Base-by-base conservation (phyloP, 768 basidiomycete species). In the Phanerochaete sordida region DNA sequence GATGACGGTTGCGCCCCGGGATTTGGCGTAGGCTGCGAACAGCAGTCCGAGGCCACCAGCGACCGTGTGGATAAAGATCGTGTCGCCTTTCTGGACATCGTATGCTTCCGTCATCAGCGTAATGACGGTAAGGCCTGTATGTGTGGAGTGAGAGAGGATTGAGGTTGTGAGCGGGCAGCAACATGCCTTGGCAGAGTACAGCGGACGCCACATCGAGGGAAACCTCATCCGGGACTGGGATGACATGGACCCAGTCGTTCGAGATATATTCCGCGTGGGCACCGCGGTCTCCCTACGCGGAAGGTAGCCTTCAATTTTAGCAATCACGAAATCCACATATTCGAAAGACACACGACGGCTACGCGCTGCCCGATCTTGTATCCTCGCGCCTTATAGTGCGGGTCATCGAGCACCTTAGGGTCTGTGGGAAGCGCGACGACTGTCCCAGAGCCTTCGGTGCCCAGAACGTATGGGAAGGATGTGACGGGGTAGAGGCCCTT, bases 1-100 rank as follows among this genome's bases (percentile, higher is more conserved):
- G 66, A 99, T 96, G 26, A 98, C 91, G 11, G 84, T 88, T 0
- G 91, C 95, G 5, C 96, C 96, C n/a, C 84, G 77, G 45, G 78
- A 76, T 69, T 84, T 87, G 37, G 85, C 84, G 30, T 91, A 69
- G 74, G 96, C 88, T 7, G 83, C 77, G 56, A 87, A 79, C 30
- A 88, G 69, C 28, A 88, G 76, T 2, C 86, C 96, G 11, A 97
- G 79, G 11, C 95, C 95, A 31, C 96, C 96, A 0, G 96, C 95
- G 33, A 96, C 83, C 28, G 96, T 95, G 69, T 97, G 92, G 1
- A 98, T 82, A 51, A 96, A 80, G 57, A 95, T 85, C 48, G 77
- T 81, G 66, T 96, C 93, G 1, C 84, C 89, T 65, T 82, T 82
- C 71, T 94, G 81, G 59, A 95, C 90, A 47, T 85, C 74, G 72